Evolutionary conservation across 2,329 filamentous ascomycete species (phyloP), one percentile per base, ranked within the genome.

Genomic region (Periconia digitata): DNA sequence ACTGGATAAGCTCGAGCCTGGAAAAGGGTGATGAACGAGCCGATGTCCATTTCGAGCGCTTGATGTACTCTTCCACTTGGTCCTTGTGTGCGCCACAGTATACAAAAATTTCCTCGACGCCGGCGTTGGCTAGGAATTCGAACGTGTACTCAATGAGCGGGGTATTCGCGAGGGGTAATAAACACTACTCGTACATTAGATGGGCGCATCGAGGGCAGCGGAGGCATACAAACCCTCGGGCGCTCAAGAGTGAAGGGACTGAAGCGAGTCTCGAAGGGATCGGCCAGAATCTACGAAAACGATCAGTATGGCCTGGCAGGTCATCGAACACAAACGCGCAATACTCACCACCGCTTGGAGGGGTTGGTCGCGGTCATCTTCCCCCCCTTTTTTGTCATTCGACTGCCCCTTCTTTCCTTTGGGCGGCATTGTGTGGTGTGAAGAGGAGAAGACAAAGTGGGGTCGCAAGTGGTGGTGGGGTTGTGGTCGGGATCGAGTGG

Each of bases 141-240:
- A 97, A 85, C 3, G 92, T 97, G 71, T 99, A 97, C 72, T 99
- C 94, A 74, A 99, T 95, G 54, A 99, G 79, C 29, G 94, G 92
- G 1, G 87, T 92, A 71, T 97, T 97, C 51, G 90, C 94, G 51
- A 99, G 81, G 10, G 92, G 91, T 6, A 99, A 80, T 24, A 99
- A 86, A 76, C 94, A 97, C 89, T 95, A 63, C 23, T 40, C 43
- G 44, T 40, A 29, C 16, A 35, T 38, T 49, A 70, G 65, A 32
- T 49, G 42, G 18, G 32, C 22, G 35, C 10, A 41, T 20, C 22
- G 23, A 35, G 45, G n/a, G 21, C 20, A 27, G 12, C 20, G 10
- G 8, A 27, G 16, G 43, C 34, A 20, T 53, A 73, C 82, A 65
- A 79, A 94, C 90, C 79, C 94, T 83, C 66, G 94, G 94, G 59